A percentile compares a stretch with the other conserved stretches of the same genome.
Conservation (phyloP, 352 stramenopile genomes). For the Plasmopara viticola region DNA sequence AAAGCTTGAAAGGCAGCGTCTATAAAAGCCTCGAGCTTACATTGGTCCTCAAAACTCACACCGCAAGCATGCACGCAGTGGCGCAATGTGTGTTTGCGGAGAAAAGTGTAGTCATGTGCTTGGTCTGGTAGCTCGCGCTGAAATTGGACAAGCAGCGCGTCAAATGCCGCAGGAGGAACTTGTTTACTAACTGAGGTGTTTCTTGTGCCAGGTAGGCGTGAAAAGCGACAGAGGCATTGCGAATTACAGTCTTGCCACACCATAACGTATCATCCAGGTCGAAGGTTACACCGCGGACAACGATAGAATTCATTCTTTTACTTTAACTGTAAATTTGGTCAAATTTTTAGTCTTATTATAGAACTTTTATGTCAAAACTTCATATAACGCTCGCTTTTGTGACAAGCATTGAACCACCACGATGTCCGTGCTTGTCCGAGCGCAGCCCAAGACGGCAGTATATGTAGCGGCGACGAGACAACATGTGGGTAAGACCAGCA, state of each 20-base stretch:
- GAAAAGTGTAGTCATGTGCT: conserved; percentile 65
- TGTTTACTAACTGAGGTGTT: conserved; percentile 24
- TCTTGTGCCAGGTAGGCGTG: conserved; percentile 36
- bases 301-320: background rate
- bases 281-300: conserved; percentile 57
- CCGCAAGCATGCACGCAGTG: conserved; percentile 32
- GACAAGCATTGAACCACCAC: conserved; percentile 3
- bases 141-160: conserved; percentile 34
- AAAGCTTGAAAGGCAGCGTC: conserved; percentile 57
- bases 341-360: too few species aligned
- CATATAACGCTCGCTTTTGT: background rate
- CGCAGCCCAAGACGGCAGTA: conserved; percentile 35
- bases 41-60: conserved; percentile 16
- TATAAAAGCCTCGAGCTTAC: conserved; percentile 30
- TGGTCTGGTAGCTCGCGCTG: conserved; percentile 34
- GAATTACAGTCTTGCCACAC: conserved; percentile 48
- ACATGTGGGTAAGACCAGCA: conserved; percentile 90
- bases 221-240: conserved; percentile 39
- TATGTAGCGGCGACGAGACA: conserved; percentile 85
- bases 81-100: conserved; percentile 51
- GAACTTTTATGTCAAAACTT: background rate
- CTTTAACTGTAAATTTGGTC: too few species aligned
- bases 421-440: conserved; percentile 1
- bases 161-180: conserved; percentile 42
- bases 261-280: conserved; percentile 79